Percentiles rank a stretch among this genome's conserved stretches.
phyloP scores from a whole-genome alignment of 768 basidiomycete species.

The Tricholoma terreum region DNA sequence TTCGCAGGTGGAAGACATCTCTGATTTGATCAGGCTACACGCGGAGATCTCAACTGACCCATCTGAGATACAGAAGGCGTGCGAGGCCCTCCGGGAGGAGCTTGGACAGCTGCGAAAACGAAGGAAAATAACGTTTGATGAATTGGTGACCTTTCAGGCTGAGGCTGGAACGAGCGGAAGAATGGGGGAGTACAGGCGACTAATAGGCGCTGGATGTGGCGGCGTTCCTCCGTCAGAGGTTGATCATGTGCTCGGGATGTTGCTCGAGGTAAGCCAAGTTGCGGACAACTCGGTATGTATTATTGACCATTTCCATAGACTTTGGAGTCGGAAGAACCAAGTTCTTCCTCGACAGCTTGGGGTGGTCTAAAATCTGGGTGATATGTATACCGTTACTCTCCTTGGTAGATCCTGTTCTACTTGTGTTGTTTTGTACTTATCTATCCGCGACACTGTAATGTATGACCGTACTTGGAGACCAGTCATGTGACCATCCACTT shows the following conservation, averaged over 20 bases:
- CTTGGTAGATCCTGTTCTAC: neutral
- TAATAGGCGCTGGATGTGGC: constrained; percentile 90
- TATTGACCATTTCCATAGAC: constrained; percentile 44
- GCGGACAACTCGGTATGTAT: neutral
- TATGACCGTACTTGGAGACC: neutral
- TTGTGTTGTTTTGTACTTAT: neutral
- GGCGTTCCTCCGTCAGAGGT: constrained; percentile 84
- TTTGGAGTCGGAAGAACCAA: constrained; percentile 79
- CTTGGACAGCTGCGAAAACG: constrained; percentile 63
- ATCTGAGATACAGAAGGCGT: constrained; percentile 49
- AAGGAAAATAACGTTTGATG: constrained; percentile 70
- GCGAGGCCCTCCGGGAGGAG: constrained; percentile 62
- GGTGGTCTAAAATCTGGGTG: constrained; percentile 30
- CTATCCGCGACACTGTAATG: neutral
- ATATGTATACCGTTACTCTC: constrained; percentile 5
- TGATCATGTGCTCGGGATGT: constrained; percentile 78
- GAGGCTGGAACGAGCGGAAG: constrained; percentile 87
- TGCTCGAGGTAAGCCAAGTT: constrained; percentile 65
- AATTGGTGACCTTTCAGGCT: constrained; percentile 76
- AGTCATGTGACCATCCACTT: constrained; percentile 5
- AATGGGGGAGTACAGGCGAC: constrained; percentile 83
- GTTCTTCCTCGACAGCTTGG: constrained; percentile 53
- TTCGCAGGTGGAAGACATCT: constrained; percentile 52
- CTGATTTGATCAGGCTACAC: constrained; percentile 61
- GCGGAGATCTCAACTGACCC: constrained; percentile 55